Evolutionary conservation across 768 basidiomycete species (phyloP).

Genomic region (Rhodotorula graminis): DNA sequence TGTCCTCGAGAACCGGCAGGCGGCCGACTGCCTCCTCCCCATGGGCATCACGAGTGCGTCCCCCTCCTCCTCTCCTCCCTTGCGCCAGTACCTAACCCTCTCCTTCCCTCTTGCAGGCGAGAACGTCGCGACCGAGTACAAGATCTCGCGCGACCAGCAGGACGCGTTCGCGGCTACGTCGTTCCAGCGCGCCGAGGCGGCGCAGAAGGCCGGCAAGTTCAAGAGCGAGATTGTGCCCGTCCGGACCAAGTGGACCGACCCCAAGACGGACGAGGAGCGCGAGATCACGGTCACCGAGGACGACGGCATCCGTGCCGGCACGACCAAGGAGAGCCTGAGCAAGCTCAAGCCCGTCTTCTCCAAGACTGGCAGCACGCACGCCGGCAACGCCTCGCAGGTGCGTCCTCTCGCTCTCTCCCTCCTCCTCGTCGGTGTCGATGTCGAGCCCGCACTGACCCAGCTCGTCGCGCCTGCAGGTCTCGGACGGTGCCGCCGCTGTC

Average conservation of each 20-base stretch:
- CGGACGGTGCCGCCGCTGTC: constrained; percentile 91
- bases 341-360: constrained; percentile 78
- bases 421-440: background rate
- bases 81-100: no score
- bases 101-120: constrained; percentile 45
- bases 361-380: constrained; percentile 51
- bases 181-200: constrained; percentile 68
- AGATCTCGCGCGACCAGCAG: constrained; percentile 69
- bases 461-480: constrained; percentile 51
- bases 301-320: constrained; percentile 50
- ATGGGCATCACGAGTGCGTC: constrained; percentile 64
- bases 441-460: constrained; percentile 1
- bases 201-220: constrained; percentile 67
- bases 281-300: constrained; percentile 43
- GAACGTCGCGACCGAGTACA: constrained; percentile 53
- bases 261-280: constrained; percentile 56
- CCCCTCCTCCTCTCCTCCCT: constrained; percentile 53
- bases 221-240: constrained; percentile 84
- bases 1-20: constrained; percentile 59
- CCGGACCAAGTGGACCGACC: constrained; percentile 54
- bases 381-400: constrained; percentile 45
- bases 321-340: constrained; percentile 69
- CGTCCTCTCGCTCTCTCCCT: background rate
- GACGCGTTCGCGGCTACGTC: constrained; percentile 86
- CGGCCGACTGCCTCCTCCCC: constrained; percentile 57